Evolutionary conservation across 2,329 filamentous ascomycete species (phyloP).

Genomic region (Arthrobotrys sphaeroides): DNA sequence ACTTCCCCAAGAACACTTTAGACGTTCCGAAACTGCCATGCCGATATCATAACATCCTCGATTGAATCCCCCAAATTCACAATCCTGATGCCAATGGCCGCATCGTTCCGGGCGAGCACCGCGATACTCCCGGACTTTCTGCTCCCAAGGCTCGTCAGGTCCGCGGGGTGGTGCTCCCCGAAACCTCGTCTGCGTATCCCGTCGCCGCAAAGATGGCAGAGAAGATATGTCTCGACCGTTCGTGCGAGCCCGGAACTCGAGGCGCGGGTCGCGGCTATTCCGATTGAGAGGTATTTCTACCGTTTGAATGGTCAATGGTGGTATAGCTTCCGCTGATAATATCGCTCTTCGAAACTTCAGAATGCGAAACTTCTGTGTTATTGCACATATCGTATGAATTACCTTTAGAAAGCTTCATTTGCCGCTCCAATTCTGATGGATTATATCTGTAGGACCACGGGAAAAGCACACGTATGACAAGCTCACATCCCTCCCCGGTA

Average conservation of each 20-base stretch:
- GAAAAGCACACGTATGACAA: conserved; percentile 76
- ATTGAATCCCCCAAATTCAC: neutral
- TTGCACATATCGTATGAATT: conserved; percentile 78
- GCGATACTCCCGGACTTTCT: conserved; percentile 39
- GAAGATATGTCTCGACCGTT: conserved; percentile 33
- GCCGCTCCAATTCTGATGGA: conserved; percentile 37
- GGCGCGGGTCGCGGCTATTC: conserved; percentile 75
- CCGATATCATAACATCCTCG: conserved; percentile 2
- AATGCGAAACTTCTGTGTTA: conserved; percentile 94
- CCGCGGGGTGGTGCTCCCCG: conserved; percentile 16
- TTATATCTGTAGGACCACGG: conserved; percentile 75
- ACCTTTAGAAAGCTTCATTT: conserved; percentile 15
- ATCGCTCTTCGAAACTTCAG: neutral
- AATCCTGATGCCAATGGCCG: conserved; percentile 43
- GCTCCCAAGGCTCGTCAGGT: conserved; percentile 23
- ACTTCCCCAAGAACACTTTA: too few relatives aligned
- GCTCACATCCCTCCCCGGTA: neutral
- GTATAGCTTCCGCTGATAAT: neutral
- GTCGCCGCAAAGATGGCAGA: conserved; percentile 7
- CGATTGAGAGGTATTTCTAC: conserved; percentile 72
- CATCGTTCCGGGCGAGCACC: conserved; percentile 37
- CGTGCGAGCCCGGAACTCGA: conserved; percentile 64
- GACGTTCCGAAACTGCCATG: conserved; percentile 7
- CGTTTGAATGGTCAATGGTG: neutral
- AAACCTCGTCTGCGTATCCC: conserved; percentile 14